Conservation (phyloP, 1,284 basidiomycete genomes). For the Tilletia indica region DNA sequence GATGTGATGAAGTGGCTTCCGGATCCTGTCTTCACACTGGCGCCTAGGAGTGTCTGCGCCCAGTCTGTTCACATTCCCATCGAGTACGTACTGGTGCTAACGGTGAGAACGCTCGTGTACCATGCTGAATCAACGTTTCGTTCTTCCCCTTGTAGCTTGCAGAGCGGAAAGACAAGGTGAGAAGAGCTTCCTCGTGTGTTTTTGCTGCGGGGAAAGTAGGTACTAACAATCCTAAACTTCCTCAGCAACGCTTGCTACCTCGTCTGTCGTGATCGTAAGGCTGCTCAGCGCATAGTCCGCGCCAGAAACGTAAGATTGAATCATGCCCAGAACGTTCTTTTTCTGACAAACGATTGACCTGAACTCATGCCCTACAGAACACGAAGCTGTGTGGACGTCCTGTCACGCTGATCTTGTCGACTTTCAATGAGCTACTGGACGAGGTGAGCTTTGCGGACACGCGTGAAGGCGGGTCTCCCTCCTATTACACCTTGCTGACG, state of each 20-base stretch:
- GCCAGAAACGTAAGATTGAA: slow-evolving; percentile 9
- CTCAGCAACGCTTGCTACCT: slow-evolving; percentile 16
- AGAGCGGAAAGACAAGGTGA: slow-evolving; percentile 19
- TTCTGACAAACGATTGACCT: background rate
- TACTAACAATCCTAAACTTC: background rate
- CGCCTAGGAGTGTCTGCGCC: background rate
- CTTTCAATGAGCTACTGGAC: slow-evolving; percentile 13
- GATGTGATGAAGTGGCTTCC: slow-evolving; percentile 18
- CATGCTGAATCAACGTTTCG: background rate
- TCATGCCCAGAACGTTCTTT: background rate
- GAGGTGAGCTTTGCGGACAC: slow-evolving; percentile 2
- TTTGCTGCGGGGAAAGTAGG: too few relatives aligned
- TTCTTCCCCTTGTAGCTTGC: background rate
- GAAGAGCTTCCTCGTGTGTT: background rate
- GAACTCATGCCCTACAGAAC: slow-evolving; percentile 14
- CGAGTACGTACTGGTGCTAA: slow-evolving; percentile 11
- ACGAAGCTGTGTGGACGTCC: slow-evolving; percentile 17
- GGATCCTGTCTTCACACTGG: slow-evolving; percentile 5
- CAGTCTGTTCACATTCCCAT: slow-evolving; percentile 20
- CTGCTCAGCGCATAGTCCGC: slow-evolving; percentile 14
- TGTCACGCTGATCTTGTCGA: slow-evolving; percentile 21
- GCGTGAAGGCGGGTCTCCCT: background rate
- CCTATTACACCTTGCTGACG: background rate
- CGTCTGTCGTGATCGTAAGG: slow-evolving; percentile 11
- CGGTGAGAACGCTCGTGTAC: background rate